Evolutionary conservation across 2,329 filamentous ascomycete species (phyloP).

Genomic region (Fusarium cicatricum): DNA sequence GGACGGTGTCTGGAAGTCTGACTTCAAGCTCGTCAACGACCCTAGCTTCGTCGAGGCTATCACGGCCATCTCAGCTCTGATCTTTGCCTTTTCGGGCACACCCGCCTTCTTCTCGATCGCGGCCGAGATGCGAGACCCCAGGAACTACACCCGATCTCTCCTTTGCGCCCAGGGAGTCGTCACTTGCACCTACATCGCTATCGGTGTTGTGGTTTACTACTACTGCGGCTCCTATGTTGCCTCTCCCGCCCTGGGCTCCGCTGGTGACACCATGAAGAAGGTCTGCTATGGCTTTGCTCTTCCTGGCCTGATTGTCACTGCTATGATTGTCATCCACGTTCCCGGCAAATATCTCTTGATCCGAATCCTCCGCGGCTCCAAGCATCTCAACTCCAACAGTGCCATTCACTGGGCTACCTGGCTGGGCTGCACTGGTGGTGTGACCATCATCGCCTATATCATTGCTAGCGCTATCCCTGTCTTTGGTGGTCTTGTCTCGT

Average conservation of each 20-base stretch:
- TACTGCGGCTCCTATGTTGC: slow-evolving; percentile 56
- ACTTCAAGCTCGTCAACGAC: slow-evolving; percentile 42
- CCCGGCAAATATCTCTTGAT: slow-evolving; percentile 44
- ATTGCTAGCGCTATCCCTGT: slow-evolving; percentile 29
- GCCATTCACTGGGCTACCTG: slow-evolving; percentile 43
- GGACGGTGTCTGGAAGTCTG: slow-evolving; percentile 38
- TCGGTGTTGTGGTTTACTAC: slow-evolving; percentile 53
- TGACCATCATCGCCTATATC: slow-evolving; percentile 25
- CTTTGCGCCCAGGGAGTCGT: slow-evolving; percentile 40
- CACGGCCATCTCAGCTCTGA: slow-evolving; percentile 42
- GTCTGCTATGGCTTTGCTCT: slow-evolving; percentile 53
- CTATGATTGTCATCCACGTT: slow-evolving; percentile 41
- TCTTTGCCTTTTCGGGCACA: slow-evolving; percentile 50
- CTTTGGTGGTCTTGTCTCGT: slow-evolving; percentile 26
- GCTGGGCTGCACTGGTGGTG: slow-evolving; percentile 28
- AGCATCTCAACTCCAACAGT: slow-evolving; percentile 42
- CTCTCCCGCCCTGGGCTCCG: slow-evolving; percentile 57
- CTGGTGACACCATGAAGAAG: slow-evolving; percentile 53
- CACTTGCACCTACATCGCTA: slow-evolving; percentile 44
- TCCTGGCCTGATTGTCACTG: slow-evolving; percentile 42
- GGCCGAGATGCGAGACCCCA: slow-evolving; percentile 46
- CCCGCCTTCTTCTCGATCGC: slow-evolving; percentile 46
- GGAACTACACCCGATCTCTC: slow-evolving; percentile 32
- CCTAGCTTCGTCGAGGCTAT: slow-evolving; percentile 45
- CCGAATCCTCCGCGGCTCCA: slow-evolving; percentile 41